Evolutionary conservation across 441 rosid genomes (phyloP), one percentile per base, ranked within the genome.

Genomic region (Populus tomentosa): DNA sequence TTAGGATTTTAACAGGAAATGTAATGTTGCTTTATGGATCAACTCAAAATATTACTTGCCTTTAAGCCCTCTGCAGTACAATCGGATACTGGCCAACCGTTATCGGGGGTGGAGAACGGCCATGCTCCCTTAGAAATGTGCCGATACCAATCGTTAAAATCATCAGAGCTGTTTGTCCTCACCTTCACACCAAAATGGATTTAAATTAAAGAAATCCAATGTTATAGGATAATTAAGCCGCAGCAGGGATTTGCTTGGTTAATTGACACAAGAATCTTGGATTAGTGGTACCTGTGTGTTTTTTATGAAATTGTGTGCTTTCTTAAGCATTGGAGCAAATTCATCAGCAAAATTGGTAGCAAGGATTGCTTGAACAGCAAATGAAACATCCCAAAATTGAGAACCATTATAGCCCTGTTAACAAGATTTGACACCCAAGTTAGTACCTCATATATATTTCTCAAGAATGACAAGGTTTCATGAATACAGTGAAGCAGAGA

Each of bases 401-500:
- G 90, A 83, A 2, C 97, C 97, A n/a, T 88, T 89, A 73, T 88
- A 85, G 35, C 91, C 97, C 90, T 90, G 83, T 28, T n/a, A 71
- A 33, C 8, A 9, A 50, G 65, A 67, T 10, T n/a, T 10, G 13
- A 9, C 42, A 20, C 20, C 66, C 23, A 5, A 20, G 23, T 62
- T 23, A 32, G 1, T 10, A n/a, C 14, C 65, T 13, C 4, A 24
- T 24, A 24, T 24, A 30, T 10, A 53, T 59, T 53, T 72, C 13
- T 38, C 46, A 0, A 38, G 46, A 3, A 38, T 10, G 46, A 3
- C 13, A 38, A 9, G 46, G 26, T 10, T 10, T 38, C 46, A 3
- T 38, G 46, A 38, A 0, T 38, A 32, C 33, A 32, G 33, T 32
- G 33, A 32, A 32, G 33, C 33, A 32, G 46, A 10, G 11, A 38